Evolutionary conservation across 2,329 filamentous ascomycete species (phyloP), one percentile per base, ranked within the genome.

Genomic region (Coniella vitis): DNA sequence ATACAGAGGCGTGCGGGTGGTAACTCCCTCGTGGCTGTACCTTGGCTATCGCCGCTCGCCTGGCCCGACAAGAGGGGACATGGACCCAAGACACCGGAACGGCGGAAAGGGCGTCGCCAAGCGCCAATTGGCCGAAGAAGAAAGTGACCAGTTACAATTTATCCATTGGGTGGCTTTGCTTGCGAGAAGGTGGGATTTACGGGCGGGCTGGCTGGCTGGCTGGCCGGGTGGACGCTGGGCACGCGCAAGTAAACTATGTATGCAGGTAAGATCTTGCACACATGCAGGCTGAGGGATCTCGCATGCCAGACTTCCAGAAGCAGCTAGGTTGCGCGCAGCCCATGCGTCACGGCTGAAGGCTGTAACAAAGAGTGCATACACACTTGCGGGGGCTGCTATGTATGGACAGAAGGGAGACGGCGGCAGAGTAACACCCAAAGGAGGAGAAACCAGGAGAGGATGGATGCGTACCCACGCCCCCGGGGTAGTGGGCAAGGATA

Each of bases 261-360:
- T 42, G 16, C 40, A 34, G 40, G 29, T 29, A 34, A 34, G 22
- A 31, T 32, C 22, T 25, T 17, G 20, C 20, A 25, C 10, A n/a
- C 29, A 52, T 49, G 49, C 49, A 51, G 38, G 47, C 41, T 46
- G 47, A 47, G 51, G n/a, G 25, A 53, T 43, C 40, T 44, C 38
- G 49, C 38, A 40, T 31, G 31, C 36, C 9, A 25, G 25, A n/a
- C 31, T 22, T n/a, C 47, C 42, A 46, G 17, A 46, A 49, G 38
- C 44, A 45, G 49, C 45, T 44, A 39, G 38, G 38, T 16, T 38
- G 9, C 25, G 25, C 5, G 25, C 25, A 29, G 25, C 25, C 25
- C 5, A 45, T 44, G 39, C 39, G 38, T 17, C 9, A 16, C n/a
- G 31, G 37, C 42, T 35, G 34, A 44, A n/a, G 21, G 31, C 34